These are phyloP conservation scores for Peronospora destructor DNA, from an alignment of 352 stramenopile species.

Conservation along the genomic window DNA sequence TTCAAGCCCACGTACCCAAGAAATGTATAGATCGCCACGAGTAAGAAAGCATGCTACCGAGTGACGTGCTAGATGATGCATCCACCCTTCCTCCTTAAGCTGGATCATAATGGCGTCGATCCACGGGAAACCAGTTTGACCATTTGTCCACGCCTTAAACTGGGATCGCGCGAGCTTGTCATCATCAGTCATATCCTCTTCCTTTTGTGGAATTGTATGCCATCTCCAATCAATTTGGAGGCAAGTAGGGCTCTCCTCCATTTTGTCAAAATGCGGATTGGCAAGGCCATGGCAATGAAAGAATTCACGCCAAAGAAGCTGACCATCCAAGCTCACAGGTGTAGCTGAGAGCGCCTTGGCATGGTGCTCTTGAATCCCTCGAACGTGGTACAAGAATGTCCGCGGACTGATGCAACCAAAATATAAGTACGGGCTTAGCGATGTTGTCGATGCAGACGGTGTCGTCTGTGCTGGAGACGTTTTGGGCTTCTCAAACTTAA, in stretches of 20 bases:
- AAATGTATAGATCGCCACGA: slow-evolving; percentile 92
- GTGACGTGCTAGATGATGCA: slow-evolving; percentile 88
- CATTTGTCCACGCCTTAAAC: slow-evolving; percentile 91
- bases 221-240: slow-evolving; percentile 78
- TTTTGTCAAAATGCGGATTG: slow-evolving; percentile 90
- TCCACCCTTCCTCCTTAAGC: slow-evolving; percentile 85
- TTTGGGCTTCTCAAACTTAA: slow-evolving; percentile 96
- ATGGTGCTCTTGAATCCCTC: slow-evolving; percentile 55
- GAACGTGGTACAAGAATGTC: slow-evolving; percentile 86
- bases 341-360: slow-evolving; percentile 60
- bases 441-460: slow-evolving; percentile 88
- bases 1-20: slow-evolving; percentile 89
- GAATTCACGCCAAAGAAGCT: slow-evolving; percentile 96
- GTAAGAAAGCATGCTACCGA: slow-evolving; percentile 98
- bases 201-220: slow-evolving; percentile 69
- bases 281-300: slow-evolving; percentile 78
- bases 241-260: slow-evolving; percentile 90
- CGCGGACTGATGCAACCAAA: slow-evolving; percentile 89
- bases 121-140: slow-evolving; percentile 93
- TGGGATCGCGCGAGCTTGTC: slow-evolving; percentile 74
- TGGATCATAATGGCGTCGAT: slow-evolving; percentile 97
- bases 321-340: slow-evolving; percentile 88
- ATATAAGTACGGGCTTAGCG: slow-evolving; percentile 91
- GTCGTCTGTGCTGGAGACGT: slow-evolving; percentile 86
- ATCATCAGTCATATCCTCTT: slow-evolving; percentile 56